Evolutionary conservation across 2,329 filamentous ascomycete species (phyloP).

Genomic region (Penicillium corylophilum): DNA sequence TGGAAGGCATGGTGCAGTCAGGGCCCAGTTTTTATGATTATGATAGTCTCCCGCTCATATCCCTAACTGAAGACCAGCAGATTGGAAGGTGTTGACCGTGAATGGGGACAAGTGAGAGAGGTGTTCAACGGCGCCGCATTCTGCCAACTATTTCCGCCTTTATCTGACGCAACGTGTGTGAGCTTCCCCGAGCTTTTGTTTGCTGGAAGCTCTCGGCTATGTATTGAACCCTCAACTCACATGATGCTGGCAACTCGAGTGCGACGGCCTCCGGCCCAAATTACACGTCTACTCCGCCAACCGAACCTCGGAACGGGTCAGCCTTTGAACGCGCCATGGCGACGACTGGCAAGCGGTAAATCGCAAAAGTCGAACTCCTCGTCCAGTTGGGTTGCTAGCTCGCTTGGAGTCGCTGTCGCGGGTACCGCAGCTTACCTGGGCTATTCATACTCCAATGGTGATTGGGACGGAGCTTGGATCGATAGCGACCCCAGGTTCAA

Average conservation of each 20-base stretch:
- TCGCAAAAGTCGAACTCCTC: conserved; percentile 14
- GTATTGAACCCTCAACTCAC: conserved; percentile 1
- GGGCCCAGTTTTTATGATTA: neutral
- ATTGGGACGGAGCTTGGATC: conserved; percentile 17
- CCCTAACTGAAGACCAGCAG: conserved; percentile 2
- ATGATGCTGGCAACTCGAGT: conserved; percentile 31
- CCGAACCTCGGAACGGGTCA: conserved; percentile 14
- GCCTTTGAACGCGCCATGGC: conserved; percentile 23
- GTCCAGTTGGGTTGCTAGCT: conserved; percentile 31
- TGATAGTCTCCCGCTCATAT: conserved; percentile 6
- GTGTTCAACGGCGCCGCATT: conserved; percentile 30
- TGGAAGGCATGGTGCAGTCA: conserved; percentile 25
- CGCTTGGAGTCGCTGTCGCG: conserved; percentile 31
- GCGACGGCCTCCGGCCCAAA: conserved; percentile 24
- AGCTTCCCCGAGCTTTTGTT: conserved; percentile 15
- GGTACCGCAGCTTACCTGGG: conserved; percentile 32
- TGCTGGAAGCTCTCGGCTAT: conserved; percentile 1
- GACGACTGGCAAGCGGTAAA: conserved; percentile 32
- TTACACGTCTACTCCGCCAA: conserved; percentile 23
- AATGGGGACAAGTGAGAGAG: conserved; percentile 11
- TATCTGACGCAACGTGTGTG: conserved; percentile 27
- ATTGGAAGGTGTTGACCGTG: neutral
- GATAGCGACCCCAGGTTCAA: conserved; percentile 19
- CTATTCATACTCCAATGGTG: conserved; percentile 31
- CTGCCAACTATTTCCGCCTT: conserved; percentile 34